Percentiles rank a stretch among this genome's conserved stretches.
phyloP scores from a whole-genome alignment of 306 rosid genomes.

The Fragaria nilgerrensis region DNA sequence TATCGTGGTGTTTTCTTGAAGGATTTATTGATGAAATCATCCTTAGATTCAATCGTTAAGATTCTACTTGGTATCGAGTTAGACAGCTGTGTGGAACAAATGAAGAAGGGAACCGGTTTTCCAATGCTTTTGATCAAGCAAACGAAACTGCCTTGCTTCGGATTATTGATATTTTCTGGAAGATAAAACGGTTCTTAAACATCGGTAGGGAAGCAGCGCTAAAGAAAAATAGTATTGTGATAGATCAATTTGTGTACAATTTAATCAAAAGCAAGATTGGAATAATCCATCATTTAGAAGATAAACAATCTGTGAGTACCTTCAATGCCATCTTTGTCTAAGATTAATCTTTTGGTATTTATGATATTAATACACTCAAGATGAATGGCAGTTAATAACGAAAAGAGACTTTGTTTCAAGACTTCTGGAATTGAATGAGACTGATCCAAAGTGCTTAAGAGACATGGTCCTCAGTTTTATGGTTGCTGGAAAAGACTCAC shows the following conservation, averaged over 20 bases:
- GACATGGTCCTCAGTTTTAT: slow-evolving; percentile 33
- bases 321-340: background rate
- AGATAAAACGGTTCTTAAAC: slow-evolving; percentile 31
- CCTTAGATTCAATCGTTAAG: slow-evolving; percentile 19
- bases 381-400: slow-evolving; percentile 13
- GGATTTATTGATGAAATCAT: slow-evolving; percentile 35
- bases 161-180: slow-evolving; percentile 32
- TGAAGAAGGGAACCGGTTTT: slow-evolving; percentile 27
- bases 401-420: slow-evolving; percentile 50
- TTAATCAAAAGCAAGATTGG: slow-evolving; percentile 23
- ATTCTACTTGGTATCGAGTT: slow-evolving; percentile 10
- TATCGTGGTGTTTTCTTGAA: background rate
- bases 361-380: background rate
- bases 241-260: slow-evolving; percentile 25
- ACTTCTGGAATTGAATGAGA: slow-evolving; percentile 35
- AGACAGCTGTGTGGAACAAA: slow-evolving; percentile 21
- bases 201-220: slow-evolving; percentile 32
- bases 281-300: background rate
- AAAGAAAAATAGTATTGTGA: slow-evolving; percentile 22
- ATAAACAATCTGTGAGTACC: slow-evolving; percentile 18
- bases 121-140: slow-evolving; percentile 27
- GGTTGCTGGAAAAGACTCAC: slow-evolving; percentile 28
- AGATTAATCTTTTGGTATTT: background rate
- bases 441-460: slow-evolving; percentile 41
- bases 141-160: slow-evolving; percentile 19